Base-by-base conservation (phyloP, 768 basidiomycete genomes). In the Termitomyces sp. region DNA sequence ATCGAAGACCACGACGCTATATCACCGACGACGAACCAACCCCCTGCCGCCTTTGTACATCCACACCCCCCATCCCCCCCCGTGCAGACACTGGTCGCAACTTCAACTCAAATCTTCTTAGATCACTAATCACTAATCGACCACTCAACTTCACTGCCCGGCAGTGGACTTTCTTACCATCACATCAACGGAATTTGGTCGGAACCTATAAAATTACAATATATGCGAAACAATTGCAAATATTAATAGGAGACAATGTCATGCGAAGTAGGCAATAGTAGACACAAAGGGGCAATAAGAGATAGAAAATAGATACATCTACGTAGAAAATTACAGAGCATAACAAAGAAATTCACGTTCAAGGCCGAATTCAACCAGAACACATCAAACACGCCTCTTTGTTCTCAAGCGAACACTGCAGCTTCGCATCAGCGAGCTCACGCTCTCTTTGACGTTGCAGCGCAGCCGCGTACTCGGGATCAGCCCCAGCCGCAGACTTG, bases 351-450 rank as follows among this genome's bases (percentile, higher is more conserved):
- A 45, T 17, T 28, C 9, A 30, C 28, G 9, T 30, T 28, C 26
- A 46, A 7, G 33, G 21, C 3, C 12, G 4, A 6, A 28, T 46
- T 11, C 19, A 91, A 54, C 86, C 89, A 58, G 90, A 92, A 74
- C 91, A 94, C 91, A 94, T 94, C 68, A 94, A 64, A 67, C 93
- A 96, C 1, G 89, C 91, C 54, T 96, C 94, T 78, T 94, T 94
- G 73, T 96, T 96, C 70, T 95, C 93, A 49, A 96, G 63, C 60
- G 90, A 91, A 67, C 94, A 96, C 68, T 81, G 71, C 56, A 94
- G 70, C 73, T 87, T 86, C 5, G 86, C 94, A 57, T 90, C 86
- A 69, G 90, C 94, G 3, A 84, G 72, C 72, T 93, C 86, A 17
- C 87, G 81, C 50, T 86, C 83, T 61, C 80, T 79, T 65, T 85